A percentile compares a stretch with the other conserved stretches of the same genome.
These are phyloP conservation scores for Borealophlyctis nickersoniae DNA, from an alignment of 192 early-diverging fungal genomes.

Conservation along the genomic window DNA sequence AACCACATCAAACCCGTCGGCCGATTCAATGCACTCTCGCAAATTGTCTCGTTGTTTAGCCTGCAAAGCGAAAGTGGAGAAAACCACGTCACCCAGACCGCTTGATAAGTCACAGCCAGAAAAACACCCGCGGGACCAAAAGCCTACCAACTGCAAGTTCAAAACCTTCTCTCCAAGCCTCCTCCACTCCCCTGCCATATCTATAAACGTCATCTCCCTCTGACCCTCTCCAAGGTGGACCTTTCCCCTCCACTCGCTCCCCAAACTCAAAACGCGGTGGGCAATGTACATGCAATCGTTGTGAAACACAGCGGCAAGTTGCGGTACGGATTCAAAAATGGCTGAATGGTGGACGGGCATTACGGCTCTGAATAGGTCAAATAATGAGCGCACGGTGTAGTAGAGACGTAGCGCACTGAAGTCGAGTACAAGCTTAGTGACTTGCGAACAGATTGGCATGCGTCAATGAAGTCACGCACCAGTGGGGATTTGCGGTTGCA, in stretches of 20 bases:
- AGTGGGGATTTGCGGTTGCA: slow-evolving; percentile 8
- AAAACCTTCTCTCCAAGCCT: slow-evolving; percentile 34
- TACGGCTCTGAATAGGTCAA: slow-evolving; percentile 59
- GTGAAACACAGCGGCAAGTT: slow-evolving; percentile 58
- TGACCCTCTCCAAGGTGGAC: slow-evolving; percentile 4
- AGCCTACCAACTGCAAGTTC: slow-evolving; percentile 35
- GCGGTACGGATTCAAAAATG: slow-evolving; percentile 44
- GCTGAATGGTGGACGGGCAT: slow-evolving; percentile 54
- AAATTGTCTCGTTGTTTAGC: slow-evolving; percentile 23
- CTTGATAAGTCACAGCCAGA: not conserved
- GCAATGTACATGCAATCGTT: slow-evolving; percentile 69
- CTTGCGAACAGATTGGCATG: not conserved
- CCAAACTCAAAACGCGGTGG: slow-evolving; percentile 26
- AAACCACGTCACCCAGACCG: not conserved
- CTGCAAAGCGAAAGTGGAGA: slow-evolving; percentile 36
- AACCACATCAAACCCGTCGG: slow-evolving; percentile 27
- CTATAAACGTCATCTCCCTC: slow-evolving; percentile 35
- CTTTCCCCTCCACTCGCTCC: not conserved
- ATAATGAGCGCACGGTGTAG: not conserved
- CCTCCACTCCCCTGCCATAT: slow-evolving; percentile 41
- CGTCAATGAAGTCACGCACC: not conserved
- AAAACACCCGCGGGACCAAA: not conserved
- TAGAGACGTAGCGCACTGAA: not conserved
- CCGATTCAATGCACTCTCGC: slow-evolving; percentile 4
- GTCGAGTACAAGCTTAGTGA: not conserved